Evolutionary conservation across 2,329 filamentous ascomycete genomes (phyloP).

Genomic region (Pseudopyrenochaeta lycopersici): DNA sequence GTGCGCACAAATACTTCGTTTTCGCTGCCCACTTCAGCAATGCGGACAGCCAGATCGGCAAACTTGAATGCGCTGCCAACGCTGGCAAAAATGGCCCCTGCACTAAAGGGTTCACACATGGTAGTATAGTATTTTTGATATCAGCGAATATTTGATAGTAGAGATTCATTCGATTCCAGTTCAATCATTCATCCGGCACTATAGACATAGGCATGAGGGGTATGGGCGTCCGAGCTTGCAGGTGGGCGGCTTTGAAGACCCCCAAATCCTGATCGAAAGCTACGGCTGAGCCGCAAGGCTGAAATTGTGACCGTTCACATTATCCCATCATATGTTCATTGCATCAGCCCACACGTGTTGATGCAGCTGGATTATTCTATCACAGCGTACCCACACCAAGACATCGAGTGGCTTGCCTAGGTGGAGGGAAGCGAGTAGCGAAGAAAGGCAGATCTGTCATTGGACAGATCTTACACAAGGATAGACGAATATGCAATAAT

Average conservation of each 20-base stretch:
- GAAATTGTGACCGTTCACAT: not conserved
- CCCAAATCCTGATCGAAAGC: not conserved
- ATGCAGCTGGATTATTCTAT: not conserved
- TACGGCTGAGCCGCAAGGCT: slow-evolving; percentile 6
- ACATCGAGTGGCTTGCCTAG: not conserved
- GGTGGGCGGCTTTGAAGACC: slow-evolving; percentile 4
- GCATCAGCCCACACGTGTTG: not conserved
- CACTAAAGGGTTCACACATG: slow-evolving; percentile 24
- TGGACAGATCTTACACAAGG: not conserved
- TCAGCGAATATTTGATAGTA: not conserved
- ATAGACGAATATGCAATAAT: too few species aligned
- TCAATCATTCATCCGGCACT: not conserved
- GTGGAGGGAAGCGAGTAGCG: not conserved
- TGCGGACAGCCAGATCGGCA: slow-evolving; percentile 29
- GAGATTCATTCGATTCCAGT: not conserved
- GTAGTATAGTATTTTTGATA: not conserved
- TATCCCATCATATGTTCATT: not conserved
- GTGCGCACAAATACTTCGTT: slow-evolving; percentile 36
- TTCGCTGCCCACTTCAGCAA: slow-evolving; percentile 31
- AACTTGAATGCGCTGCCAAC: slow-evolving; percentile 34
- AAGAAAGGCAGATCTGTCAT: not conserved
- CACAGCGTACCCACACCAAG: not conserved
- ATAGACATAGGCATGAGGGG: not conserved
- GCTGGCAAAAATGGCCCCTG: slow-evolving; percentile 21
- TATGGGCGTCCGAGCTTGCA: not conserved